These are phyloP conservation scores for Coelastrella sp. DNA, from an alignment of 139 green algal genomes.

Conservation along the genomic window DNA sequence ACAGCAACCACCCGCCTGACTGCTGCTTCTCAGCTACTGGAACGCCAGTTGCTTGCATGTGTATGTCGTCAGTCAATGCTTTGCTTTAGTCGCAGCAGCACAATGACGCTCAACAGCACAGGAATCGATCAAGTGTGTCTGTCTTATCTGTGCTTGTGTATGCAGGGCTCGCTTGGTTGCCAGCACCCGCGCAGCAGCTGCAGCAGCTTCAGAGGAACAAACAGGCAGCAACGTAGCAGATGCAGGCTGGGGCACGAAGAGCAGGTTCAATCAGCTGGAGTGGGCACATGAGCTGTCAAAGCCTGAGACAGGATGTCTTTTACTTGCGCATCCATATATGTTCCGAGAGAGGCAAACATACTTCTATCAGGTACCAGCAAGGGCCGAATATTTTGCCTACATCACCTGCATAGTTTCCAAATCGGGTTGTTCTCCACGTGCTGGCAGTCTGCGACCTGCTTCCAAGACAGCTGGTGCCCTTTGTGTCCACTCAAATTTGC, in stretches of 20 bases:
- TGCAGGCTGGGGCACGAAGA: background rate
- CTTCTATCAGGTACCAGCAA: constrained; percentile 40
- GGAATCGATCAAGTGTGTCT: background rate
- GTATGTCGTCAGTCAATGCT: too few species aligned
- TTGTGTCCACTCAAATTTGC: too few species aligned
- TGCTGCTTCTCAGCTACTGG: too few species aligned
- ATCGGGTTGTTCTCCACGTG: too few species aligned
- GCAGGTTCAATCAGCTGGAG: constrained; percentile 45
- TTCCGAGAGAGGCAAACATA: constrained; percentile 40
- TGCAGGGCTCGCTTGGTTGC: constrained; percentile 39
- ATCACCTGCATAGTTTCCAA: too few species aligned
- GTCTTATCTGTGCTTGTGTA: background rate
- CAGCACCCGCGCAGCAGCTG: constrained; percentile 11
- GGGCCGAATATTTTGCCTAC: background rate
- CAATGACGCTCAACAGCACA: background rate
- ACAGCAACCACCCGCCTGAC: too few species aligned
- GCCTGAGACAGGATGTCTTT: constrained; percentile 33
- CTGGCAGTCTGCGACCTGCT: too few species aligned
- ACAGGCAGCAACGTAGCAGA: background rate
- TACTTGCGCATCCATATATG: constrained; percentile 46
- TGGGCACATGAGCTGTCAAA: constrained; percentile 43
- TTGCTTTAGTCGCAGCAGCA: too few species aligned
- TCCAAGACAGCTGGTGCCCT: too few species aligned
- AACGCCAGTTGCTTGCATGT: too few species aligned
- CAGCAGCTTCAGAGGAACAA: background rate